These are phyloP conservation scores for Colletotrichum simmondsii DNA, from an alignment of 2,329 filamentous ascomycete genomes.

Conservation along the genomic window DNA sequence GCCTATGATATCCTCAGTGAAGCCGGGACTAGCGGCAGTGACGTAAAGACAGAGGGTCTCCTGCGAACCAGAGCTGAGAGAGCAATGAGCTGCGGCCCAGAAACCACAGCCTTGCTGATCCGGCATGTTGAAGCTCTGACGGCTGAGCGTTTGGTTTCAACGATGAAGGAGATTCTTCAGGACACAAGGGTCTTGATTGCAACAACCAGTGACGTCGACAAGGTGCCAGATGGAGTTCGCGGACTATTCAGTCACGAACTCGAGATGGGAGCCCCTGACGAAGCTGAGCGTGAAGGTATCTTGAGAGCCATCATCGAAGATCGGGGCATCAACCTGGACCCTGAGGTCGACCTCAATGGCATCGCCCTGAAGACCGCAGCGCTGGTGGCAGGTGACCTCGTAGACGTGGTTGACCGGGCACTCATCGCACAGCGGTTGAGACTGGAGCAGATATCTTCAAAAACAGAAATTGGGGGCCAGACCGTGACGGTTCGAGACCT, in stretches of 20 bases:
- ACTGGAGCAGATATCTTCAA: slow-evolving; percentile 76
- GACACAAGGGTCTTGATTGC: slow-evolving; percentile 87
- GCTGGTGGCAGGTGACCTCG: slow-evolving; percentile 90
- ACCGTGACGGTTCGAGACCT: slow-evolving; percentile 80
- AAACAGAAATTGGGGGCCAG: slow-evolving; percentile 48
- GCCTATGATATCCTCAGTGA: slow-evolving; percentile 96
- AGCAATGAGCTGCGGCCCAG: slow-evolving; percentile 86
- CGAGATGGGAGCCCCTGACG: slow-evolving; percentile 92
- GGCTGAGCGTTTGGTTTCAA: slow-evolving; percentile 88
- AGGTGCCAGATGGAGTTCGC: slow-evolving; percentile 89
- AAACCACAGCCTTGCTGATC: slow-evolving; percentile 86
- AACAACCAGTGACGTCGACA: slow-evolving; percentile 94
- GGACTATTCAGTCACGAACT: slow-evolving; percentile 96
- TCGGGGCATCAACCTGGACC: slow-evolving; percentile 79
- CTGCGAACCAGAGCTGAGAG: slow-evolving; percentile 88
- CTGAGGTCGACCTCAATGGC: slow-evolving; percentile 83
- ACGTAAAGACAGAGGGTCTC: slow-evolving; percentile 94
- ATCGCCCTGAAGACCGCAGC: slow-evolving; percentile 96
- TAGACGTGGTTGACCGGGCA: slow-evolving; percentile 93
- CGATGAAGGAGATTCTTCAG: slow-evolving; percentile 85
- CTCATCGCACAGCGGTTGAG: slow-evolving; percentile 80
- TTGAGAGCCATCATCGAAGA: slow-evolving; percentile 82
- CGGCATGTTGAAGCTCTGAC: slow-evolving; percentile 91
- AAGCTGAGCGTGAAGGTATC: slow-evolving; percentile 90
- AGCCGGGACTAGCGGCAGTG: slow-evolving; percentile 84